Evolutionary conservation across 2,329 filamentous ascomycete genomes (phyloP), one percentile per base, ranked within the genome.

Genomic region (Biscogniauxia marginata): DNA sequence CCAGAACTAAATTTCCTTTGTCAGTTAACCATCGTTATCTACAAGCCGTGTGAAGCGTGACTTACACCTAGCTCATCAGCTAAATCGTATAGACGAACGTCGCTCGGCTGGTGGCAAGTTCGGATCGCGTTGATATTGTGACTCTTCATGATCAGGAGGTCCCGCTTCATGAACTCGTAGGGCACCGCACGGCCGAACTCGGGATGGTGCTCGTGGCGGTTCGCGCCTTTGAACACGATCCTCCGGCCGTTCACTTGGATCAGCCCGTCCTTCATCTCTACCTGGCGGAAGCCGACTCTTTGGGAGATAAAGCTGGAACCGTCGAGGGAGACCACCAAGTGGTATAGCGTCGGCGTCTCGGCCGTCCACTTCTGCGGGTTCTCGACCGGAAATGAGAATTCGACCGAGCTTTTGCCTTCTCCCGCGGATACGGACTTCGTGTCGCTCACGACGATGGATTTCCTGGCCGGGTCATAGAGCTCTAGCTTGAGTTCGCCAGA

Each of bases 71-170:
- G 69, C 57, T 83, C 79, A 60, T 84, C 80, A 2, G 77, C 77
- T 1, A 84, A 70, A 53, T 81, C 79, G 57, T 82, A 83, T 3
- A 84, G 62, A n/a, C 77, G 71, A 4, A 76, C 74, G 60, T 84
- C 80, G 53, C 79, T 82, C 0, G 82, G 78, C 56, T 87, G 80
- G 65, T 87, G 84, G 5, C 78, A 84, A 3, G 80, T 84, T 1
- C 84, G 78, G 44, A 87, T 77, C 2, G 84, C 82, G 58, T 87
- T 88, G 64, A 87, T 79, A 55, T 87, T 87, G 67, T 86, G 78
- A 2, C 71, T 74, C 65, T 87, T 87, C 84, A 87, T 87, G 4
- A 80, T 70, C 7, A 84, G 55, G 4, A 86, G 73, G 58, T 87
- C 84, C 21, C 74, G 68, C 55, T 79, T 79, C 66, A 86, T 77